These are phyloP conservation scores for Albugo laibachii DNA, from an alignment of 352 stramenopile genomes.

Conservation along the genomic window DNA sequence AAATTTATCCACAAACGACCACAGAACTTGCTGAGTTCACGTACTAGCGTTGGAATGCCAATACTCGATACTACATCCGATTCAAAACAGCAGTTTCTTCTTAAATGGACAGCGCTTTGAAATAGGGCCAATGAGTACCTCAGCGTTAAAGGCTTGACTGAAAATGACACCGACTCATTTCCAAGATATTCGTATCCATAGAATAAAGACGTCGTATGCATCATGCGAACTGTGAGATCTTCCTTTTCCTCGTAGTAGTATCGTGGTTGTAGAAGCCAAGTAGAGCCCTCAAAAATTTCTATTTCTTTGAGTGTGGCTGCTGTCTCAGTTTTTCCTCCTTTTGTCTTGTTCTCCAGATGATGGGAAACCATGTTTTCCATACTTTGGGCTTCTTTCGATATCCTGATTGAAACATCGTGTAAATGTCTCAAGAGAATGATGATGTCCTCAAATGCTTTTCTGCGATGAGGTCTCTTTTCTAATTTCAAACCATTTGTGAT, in stretches of 20 bases:
- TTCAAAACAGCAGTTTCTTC: constrained; percentile 18
- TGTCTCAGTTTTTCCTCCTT: constrained; percentile 4
- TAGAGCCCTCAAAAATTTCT: constrained; percentile 8
- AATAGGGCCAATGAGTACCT: constrained; percentile 35
- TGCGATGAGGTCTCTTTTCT: constrained; percentile 13
- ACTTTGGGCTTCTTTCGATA: constrained; percentile 13
- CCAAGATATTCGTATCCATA: constrained; percentile 61
- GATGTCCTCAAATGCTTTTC: constrained; percentile 20
- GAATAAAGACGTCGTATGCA: constrained; percentile 24
- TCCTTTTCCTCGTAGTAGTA: constrained; percentile 39
- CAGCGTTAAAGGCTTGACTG: constrained; percentile 32
- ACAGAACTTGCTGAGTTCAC: constrained; percentile 20
- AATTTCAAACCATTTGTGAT: constrained; percentile 34
- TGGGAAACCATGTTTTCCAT: not conserved
- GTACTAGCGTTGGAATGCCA: constrained; percentile 26
- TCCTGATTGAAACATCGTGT: constrained; percentile 20
- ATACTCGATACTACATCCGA: constrained; percentile 9
- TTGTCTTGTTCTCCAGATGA: not conserved
- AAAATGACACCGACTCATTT: constrained; percentile 17
- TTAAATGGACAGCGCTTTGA: constrained; percentile 16
- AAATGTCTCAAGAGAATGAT: constrained; percentile 28
- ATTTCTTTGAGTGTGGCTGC: not conserved
- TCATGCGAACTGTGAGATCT: constrained; percentile 14
- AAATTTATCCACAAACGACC: constrained; percentile 24
- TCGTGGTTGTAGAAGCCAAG: constrained; percentile 40